Evolutionary conservation across 495 filamentous ascomycete genomes (phyloP).

Genomic region (Penicillium diatomitis): DNA sequence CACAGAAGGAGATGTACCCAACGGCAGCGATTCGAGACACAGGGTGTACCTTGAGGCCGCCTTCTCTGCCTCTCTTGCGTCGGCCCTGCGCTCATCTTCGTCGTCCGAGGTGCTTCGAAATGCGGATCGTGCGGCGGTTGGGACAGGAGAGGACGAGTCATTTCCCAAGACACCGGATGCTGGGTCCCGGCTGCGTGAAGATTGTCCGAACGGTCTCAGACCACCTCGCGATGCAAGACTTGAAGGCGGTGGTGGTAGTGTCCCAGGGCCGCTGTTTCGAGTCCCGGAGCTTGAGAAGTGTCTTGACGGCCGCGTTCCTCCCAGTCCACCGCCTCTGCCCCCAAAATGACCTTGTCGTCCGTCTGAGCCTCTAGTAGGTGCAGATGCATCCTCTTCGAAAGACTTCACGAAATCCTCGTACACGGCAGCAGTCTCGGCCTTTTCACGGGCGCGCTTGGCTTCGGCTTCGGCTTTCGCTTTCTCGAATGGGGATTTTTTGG

Average conservation of each 20-base stretch:
- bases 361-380: conserved; percentile 13
- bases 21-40: conserved; percentile 55
- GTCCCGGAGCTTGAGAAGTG: conserved; percentile 45
- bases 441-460: conserved; percentile 80
- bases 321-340: conserved; percentile 31
- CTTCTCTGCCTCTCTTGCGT: conserved; percentile 53
- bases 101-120: conserved; percentile 42
- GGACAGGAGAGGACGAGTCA: conserved; percentile 37
- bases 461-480: conserved; percentile 87
- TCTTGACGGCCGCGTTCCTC: conserved; percentile 39
- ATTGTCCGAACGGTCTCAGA: conserved; percentile 36
- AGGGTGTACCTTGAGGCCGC: conserved; percentile 79
- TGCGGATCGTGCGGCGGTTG: conserved; percentile 32
- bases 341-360: conserved; percentile 26
- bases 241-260: conserved; percentile 54
- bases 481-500: conserved; percentile 86
- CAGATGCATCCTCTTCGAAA: conserved; percentile 64
- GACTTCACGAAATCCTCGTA: conserved; percentile 87
- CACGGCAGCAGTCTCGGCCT: conserved; percentile 81
- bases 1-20: conserved; percentile 57
- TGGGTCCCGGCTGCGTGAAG: conserved; percentile 29
- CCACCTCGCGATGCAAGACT: conserved; percentile 43
- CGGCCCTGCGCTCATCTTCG: conserved; percentile 38
- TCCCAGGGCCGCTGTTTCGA: conserved; percentile 67
- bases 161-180: conserved; percentile 45